Evolutionary conservation across 2,329 filamentous ascomycete genomes (phyloP).

Genomic region (Aquanectria penicillioides): DNA sequence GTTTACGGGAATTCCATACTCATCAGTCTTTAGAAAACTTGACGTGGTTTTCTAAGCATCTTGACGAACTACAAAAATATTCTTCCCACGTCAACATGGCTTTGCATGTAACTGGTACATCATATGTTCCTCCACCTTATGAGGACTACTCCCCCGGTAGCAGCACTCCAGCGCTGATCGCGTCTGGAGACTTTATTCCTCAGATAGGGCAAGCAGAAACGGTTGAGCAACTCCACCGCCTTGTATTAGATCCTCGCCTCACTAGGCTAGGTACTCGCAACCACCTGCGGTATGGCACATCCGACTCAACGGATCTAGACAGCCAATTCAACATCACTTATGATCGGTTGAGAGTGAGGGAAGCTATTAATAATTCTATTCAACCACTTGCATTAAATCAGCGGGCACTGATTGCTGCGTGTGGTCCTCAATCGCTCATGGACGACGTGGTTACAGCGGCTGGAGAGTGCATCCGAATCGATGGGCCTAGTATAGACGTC

Average conservation of each 20-base stretch:
- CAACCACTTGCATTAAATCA: neutral
- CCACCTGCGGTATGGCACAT: neutral
- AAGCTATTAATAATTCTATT: neutral
- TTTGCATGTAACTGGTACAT: conserved; percentile 9
- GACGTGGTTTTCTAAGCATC: neutral
- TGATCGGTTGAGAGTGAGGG: neutral
- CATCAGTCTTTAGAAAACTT: too few relatives aligned
- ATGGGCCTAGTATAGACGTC: conserved; percentile 15
- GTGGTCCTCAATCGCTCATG: conserved; percentile 7
- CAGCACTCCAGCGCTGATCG: conserved; percentile 2
- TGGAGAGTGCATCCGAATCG: neutral
- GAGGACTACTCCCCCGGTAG: neutral
- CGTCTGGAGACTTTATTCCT: neutral
- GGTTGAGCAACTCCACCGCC: neutral
- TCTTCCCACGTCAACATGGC: neutral
- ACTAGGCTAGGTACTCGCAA: neutral
- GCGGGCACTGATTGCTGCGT: conserved; percentile 8
- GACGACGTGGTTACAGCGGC: conserved; percentile 5
- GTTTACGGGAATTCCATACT: too few relatives aligned
- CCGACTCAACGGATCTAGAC: neutral
- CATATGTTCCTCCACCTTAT: neutral
- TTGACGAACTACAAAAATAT: neutral
- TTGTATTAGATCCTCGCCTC: neutral
- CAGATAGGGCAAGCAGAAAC: neutral
- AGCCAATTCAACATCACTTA: neutral